Base-by-base conservation (phyloP, 2,329 filamentous ascomycete genomes). In the Ophiosphaerella korrae region DNA sequence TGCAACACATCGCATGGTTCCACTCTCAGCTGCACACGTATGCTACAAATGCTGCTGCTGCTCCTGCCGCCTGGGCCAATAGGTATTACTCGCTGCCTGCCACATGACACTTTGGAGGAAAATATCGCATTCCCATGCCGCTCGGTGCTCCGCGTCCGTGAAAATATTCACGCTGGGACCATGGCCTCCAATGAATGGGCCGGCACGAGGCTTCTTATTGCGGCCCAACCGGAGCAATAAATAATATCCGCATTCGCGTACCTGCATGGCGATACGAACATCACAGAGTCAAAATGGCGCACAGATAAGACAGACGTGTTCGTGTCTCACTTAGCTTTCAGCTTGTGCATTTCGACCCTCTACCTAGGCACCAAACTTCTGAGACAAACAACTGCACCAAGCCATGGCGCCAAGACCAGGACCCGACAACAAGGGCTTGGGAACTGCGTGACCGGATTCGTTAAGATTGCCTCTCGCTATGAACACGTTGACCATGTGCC, bases 381-480 rank as follows among this genome's bases (percentile, higher is more conserved):
- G 26, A 29, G 48, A 51, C 38, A 29, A 46, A 39, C 41, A 33
- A 48, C 24, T 49, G 38, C 42, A 34, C 68, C 63, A 67, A 66
- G 67, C 58, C 67, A 38, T 66, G 67, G 67, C 70, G 68, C 70
- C 68, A 72, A 72, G 68, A 18, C 34, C 45, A 50, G 46, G 52
- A 63, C 58, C 62, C 63, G 60, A 63, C 39, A 44, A 57, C 62
- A 45, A 58, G 57, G 53, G 48, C 60, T 62, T 68, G 57, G 63
- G 51, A 53, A 13, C 39, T 47, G 50, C 45, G 55, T 57, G 57
- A 53, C 52, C 47, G 33, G 29, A 13, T 23, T 16, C 9, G 13
- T 31, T 9, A 38, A 44, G 42, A 26, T 23, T 44, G 24, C 26
- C 31, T 42, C 47, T 14, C 21, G 23, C 7, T 39, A 38, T 37